Evolutionary conservation across 192 early-diverging fungal genomes (phyloP).

Genomic region (Backusella luteola): DNA sequence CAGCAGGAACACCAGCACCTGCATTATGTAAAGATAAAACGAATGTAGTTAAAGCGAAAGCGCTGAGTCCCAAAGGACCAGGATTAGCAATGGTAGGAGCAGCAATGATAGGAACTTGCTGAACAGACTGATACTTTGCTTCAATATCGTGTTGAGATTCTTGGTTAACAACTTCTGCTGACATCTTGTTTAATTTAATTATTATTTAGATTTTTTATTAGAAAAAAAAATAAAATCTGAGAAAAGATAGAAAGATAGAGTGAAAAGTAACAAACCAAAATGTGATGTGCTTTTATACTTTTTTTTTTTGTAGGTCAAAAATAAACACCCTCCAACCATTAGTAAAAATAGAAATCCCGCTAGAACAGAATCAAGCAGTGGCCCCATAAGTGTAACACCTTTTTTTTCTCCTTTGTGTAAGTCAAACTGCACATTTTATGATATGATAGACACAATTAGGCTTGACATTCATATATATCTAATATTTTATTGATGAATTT

Average conservation of each 20-base stretch:
- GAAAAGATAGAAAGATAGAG: neutral
- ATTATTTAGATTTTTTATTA: neutral
- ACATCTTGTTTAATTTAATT: neutral
- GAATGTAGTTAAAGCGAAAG: constrained; percentile 67
- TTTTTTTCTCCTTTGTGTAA: neutral
- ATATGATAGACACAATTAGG: neutral
- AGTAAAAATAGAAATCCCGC: neutral
- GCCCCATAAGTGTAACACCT: neutral
- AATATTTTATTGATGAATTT: neutral
- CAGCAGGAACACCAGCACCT: constrained; percentile 56
- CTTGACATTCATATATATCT: neutral
- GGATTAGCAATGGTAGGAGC: constrained; percentile 60
- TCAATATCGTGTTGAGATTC: neutral
- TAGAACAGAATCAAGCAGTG: neutral
- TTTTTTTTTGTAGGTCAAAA: neutral
- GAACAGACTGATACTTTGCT: neutral
- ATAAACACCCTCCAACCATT: neutral
- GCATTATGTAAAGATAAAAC: constrained; percentile 71
- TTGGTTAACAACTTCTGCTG: neutral
- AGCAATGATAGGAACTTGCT: constrained; percentile 16
- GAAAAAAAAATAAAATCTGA: neutral
- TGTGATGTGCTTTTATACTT: neutral
- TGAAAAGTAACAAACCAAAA: neutral
- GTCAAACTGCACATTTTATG: neutral
- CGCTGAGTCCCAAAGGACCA: constrained; percentile 58